Base-by-base conservation (phyloP, 129 eudicot species). In the Arctium lappa region DNA sequence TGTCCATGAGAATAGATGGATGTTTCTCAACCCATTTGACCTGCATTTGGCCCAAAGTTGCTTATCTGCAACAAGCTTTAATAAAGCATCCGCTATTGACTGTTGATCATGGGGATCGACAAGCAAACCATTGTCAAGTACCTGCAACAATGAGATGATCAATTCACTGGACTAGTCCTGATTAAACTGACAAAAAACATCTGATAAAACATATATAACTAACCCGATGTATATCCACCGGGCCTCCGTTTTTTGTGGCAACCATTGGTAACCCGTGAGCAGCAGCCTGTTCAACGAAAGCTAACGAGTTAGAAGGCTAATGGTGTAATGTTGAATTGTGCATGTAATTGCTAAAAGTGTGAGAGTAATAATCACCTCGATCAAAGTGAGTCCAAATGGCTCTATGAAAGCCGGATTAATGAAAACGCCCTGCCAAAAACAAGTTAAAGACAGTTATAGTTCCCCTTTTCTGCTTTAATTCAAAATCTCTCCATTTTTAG, bases 221-320 rank as follows among this genome's bases (percentile, higher is more conserved):
- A 85, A 96, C 99, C 85, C 96, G 89, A 80, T 91, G 98, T 83
- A 96, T 96, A 79, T 96, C 99, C 68, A 96, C 99, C 68, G 99
- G 99, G 42, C 99, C 99, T 83, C 99, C 99, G 78, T 96, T 96
- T 84, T 91, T 93, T 1, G 99, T 96, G 69, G 99, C 99, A 65
- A 96, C 99, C 87, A 96, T 96, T 27, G 99, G 99, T 85, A 96
- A 84, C 78, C 99, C 98, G 81, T 96, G 84, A 83, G 99, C 98
- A 80, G 99, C 99, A 76, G 99, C 99, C 99, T 96, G 95, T 80
- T 53, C 68, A 34, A 85, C 78, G 56, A 38, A 73, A 84, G 63
- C 7, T 56, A 36, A 78, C 18, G 50, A 78, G 83, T 56, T 16
- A 29, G 69, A 63, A 29, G 53, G 48, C 69, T 40, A 68, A 77